Percentiles rank a stretch among this genome's conserved stretches.
Conservation (phyloP, 2,329 filamentous ascomycete genomes). For the Fusarium nurragi region DNA sequence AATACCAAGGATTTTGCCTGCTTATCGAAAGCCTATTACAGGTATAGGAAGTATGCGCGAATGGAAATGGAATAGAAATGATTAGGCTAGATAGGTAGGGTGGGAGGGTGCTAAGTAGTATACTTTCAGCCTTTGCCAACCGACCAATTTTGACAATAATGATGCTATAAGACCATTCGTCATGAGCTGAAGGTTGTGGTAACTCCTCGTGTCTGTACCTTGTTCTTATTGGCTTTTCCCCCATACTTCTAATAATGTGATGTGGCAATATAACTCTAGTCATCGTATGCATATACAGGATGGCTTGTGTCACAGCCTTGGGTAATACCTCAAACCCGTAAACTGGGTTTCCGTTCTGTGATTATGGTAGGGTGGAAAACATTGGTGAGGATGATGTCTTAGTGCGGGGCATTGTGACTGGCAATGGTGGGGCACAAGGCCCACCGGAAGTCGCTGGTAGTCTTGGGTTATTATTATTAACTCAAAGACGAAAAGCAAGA, state of each 20-base stretch:
- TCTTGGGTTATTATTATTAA: not conserved
- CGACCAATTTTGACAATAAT: constrained; percentile 32
- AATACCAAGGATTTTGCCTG: constrained; percentile 27
- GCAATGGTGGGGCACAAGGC: constrained; percentile 22
- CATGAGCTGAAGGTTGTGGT: not conserved
- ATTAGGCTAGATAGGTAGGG: constrained; percentile 22
- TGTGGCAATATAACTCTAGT: not conserved
- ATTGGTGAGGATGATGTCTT: not conserved
- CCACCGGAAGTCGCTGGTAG: constrained; percentile 25
- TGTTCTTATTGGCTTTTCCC: not conserved
- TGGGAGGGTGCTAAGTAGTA: constrained; percentile 1
- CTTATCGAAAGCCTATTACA: constrained; percentile 5
- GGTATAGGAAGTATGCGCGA: constrained; percentile 5
- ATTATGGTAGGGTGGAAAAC: not conserved
- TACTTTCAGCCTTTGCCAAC: constrained; percentile 5
- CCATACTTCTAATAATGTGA: not conserved
- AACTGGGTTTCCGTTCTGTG: not conserved
- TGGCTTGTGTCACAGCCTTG: not conserved
- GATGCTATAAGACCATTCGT: constrained; percentile 19
- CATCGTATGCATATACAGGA: not conserved
- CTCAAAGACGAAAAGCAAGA: constrained; percentile 3
- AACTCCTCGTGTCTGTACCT: not conserved
- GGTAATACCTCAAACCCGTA: not conserved
- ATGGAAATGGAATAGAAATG: constrained; percentile 14
- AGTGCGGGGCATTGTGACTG: constrained; percentile 21